phyloP scores from a whole-genome alignment of 345 rosid species.

The Pseudoturritis turrita region DNA sequence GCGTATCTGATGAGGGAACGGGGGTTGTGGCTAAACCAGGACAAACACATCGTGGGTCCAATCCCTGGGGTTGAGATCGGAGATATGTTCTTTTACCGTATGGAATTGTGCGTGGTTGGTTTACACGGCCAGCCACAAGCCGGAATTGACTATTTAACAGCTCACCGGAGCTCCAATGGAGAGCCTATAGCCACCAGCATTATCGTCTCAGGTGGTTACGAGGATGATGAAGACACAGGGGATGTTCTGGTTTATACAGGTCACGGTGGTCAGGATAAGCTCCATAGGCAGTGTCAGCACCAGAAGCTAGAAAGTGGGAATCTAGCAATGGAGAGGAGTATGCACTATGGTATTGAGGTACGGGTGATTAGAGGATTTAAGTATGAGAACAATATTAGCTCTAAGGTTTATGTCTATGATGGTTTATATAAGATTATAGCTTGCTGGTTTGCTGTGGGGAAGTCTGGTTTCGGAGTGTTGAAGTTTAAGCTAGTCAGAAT shows the following conservation, averaged over 20 bases:
- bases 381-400: conserved; percentile 41
- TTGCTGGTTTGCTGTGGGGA: conserved; percentile 70
- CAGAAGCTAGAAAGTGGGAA: conserved; percentile 88
- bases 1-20: conserved; percentile 47
- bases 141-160: conserved; percentile 70
- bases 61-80: conserved; percentile 70
- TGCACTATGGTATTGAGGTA: conserved; percentile 67
- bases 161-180: conserved; percentile 51
- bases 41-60: conserved; percentile 67
- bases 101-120: conserved; percentile 70
- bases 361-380: conserved; percentile 71
- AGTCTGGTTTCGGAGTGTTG: conserved; percentile 77
- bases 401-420: conserved; percentile 78
- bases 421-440: conserved; percentile 70
- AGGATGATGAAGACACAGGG: conserved; percentile 75
- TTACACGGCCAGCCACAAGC: conserved; percentile 76
- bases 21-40: conserved; percentile 63
- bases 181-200: conserved; percentile 80
- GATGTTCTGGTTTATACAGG: conserved; percentile 66
- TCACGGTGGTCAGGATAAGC: conserved; percentile 77
- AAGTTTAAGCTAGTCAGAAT: conserved; percentile 73
- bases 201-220: conserved; percentile 80
- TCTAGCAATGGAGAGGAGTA: conserved; percentile 76
- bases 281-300: conserved; percentile 50
- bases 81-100: conserved; percentile 62